These are phyloP conservation scores for Thuja plicata DNA, from an alignment of 83 land plant species.

Conservation along the genomic window DNA sequence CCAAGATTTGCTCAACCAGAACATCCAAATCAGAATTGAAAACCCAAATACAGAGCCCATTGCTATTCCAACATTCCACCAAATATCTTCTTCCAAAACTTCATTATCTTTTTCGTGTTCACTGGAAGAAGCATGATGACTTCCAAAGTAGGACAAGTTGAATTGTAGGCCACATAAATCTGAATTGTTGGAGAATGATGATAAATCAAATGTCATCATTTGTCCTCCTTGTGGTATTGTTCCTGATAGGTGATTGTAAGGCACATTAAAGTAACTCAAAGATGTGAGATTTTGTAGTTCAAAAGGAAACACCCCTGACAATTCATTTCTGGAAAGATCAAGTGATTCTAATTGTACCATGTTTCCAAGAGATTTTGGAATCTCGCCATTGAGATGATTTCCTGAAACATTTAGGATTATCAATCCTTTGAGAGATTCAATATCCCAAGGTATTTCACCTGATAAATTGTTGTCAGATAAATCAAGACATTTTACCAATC, in stretches of 20 bases:
- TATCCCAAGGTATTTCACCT: constrained; percentile 35
- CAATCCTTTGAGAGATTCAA: constrained; percentile 38
- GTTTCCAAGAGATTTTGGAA: constrained; percentile 37
- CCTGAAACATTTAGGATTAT: constrained; percentile 43
- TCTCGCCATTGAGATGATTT: constrained; percentile 47
- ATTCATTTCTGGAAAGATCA: constrained; percentile 47
- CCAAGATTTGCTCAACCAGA: background rate
- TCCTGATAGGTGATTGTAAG: constrained; percentile 53
- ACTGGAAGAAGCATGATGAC: background rate
- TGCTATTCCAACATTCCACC: background rate
- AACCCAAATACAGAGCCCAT: background rate
- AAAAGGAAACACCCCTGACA: constrained; percentile 45
- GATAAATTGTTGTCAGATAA: constrained; percentile 38
- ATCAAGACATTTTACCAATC: constrained; percentile 22
- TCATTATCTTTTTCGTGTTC: background rate
- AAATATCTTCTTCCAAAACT: background rate
- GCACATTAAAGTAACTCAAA: constrained; percentile 39
- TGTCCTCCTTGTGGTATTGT: constrained; percentile 39
- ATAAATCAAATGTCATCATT: constrained; percentile 25
- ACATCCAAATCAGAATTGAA: background rate
- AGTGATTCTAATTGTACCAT: constrained; percentile 37
- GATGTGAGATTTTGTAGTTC: constrained; percentile 22
- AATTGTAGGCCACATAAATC: constrained; percentile 60
- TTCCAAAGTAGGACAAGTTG: constrained; percentile 18
- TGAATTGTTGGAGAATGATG: constrained; percentile 35